These are phyloP conservation scores for Fraxinus sp. DNA, from an alignment of 305 asterid species.

Conservation along the genomic window DNA sequence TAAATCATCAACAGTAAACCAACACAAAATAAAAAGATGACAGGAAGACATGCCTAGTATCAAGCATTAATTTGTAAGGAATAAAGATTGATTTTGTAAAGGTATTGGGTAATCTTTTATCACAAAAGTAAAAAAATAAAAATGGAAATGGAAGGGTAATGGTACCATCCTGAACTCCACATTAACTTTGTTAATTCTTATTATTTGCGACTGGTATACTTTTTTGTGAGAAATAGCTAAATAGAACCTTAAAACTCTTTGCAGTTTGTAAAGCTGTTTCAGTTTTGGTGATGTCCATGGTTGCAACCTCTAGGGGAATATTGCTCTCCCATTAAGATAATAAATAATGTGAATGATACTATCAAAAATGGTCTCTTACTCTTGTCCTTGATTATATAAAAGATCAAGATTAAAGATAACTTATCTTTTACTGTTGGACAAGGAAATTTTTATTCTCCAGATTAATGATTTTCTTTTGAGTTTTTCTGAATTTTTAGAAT, in stretches of 20 bases:
- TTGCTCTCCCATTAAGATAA: background rate
- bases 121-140: background rate
- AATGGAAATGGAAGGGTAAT: background rate
- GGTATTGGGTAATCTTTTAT: background rate
- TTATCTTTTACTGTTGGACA: background rate
- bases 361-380: background rate
- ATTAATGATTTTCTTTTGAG: background rate
- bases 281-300: background rate
- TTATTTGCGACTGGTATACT: background rate
- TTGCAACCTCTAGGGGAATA: background rate
- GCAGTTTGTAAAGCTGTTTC: background rate
- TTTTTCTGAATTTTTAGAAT: background rate
- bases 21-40: background rate
- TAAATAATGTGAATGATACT: background rate
- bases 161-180: background rate
- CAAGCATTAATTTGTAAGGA: background rate
- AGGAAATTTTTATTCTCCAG: background rate
- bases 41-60: background rate
- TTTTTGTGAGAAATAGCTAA: background rate
- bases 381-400: background rate
- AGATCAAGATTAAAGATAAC: background rate
- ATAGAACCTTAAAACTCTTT: background rate
- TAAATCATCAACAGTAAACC: background rate
- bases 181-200: background rate
- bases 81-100: background rate